Evolutionary conservation across 805 yeast species (phyloP).

Genomic region (Candida alai): DNA sequence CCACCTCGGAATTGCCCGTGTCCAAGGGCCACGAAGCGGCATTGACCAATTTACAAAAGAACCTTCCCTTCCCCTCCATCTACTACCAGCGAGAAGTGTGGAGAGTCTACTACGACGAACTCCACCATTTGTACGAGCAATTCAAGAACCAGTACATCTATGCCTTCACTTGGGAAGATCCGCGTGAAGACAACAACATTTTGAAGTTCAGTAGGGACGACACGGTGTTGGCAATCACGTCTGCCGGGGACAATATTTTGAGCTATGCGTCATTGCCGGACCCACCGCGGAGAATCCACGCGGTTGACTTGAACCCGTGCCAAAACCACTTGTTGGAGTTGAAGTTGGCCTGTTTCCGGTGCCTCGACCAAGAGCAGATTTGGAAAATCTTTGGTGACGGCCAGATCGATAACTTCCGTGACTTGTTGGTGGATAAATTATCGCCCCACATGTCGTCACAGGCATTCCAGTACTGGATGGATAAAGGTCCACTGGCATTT

Average conservation of each 20-base stretch:
- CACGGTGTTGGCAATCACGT: slow-evolving; percentile 76
- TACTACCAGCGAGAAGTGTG: slow-evolving; percentile 76
- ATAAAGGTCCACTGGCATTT: slow-evolving; percentile 58
- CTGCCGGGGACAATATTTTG: slow-evolving; percentile 81
- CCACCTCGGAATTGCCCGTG: slow-evolving; percentile 20
- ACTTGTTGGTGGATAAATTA: slow-evolving; percentile 47
- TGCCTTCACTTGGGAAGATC: slow-evolving; percentile 91
- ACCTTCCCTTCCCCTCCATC: slow-evolving; percentile 74
- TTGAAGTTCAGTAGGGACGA: slow-evolving; percentile 59
- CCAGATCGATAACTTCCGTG: slow-evolving; percentile 45
- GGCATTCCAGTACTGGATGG: slow-evolving; percentile 79
- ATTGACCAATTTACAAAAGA: slow-evolving; percentile 52
- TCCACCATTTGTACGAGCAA: slow-evolving; percentile 62
- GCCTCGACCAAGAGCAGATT: slow-evolving; percentile 51
- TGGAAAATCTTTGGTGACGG: slow-evolving; percentile 83
- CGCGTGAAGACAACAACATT: slow-evolving; percentile 71
- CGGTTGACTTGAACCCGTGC: slow-evolving; percentile 80
- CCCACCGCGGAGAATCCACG: slow-evolving; percentile 76
- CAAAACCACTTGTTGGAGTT: slow-evolving; percentile 79
- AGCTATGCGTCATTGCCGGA: slow-evolving; percentile 68
- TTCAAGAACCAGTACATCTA: slow-evolving; percentile 78
- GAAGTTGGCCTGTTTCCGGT: slow-evolving; percentile 67
- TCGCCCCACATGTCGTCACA: slow-evolving; percentile 73
- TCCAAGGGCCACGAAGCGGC: slow-evolving; percentile 82
- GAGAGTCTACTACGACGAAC: slow-evolving; percentile 77